A percentile compares a stretch with the other conserved stretches of the same genome.
Conservation (phyloP, 2,329 filamentous ascomycete species). For the Penicillium rolfsii region DNA sequence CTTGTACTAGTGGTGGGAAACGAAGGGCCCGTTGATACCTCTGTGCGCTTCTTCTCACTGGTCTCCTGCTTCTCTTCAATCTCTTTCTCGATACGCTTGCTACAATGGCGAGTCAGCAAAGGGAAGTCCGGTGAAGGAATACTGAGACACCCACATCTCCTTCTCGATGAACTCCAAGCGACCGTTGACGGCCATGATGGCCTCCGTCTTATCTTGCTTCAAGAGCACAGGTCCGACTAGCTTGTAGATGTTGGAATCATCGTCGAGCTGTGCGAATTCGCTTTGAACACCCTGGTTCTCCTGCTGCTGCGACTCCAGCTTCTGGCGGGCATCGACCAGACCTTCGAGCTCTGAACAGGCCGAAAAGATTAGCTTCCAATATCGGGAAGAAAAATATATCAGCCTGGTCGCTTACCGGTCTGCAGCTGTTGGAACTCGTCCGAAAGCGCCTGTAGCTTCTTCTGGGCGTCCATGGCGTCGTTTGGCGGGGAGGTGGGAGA, state of each 20-base stretch:
- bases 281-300: conserved; percentile 89
- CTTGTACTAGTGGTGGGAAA: background rate
- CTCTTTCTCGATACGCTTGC: conserved; percentile 68
- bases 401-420: conserved; percentile 60
- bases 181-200: conserved; percentile 85
- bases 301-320: conserved; percentile 87
- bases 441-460: conserved; percentile 76
- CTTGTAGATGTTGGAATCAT: conserved; percentile 92
- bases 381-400: background rate
- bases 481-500: conserved; percentile 32
- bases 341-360: conserved; percentile 72
- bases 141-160: conserved; percentile 71
- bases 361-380: conserved; percentile 18
- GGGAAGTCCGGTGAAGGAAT: background rate
- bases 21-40: conserved; percentile 50
- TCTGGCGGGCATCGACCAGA: conserved; percentile 78
- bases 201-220: conserved; percentile 92
- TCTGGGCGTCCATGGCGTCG: conserved; percentile 62
- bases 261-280: conserved; percentile 80
- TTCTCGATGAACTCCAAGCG: conserved; percentile 89
- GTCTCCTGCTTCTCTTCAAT: conserved; percentile 67
- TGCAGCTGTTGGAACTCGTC: conserved; percentile 89
- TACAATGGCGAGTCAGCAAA: conserved; percentile 36
- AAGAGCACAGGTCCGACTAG: conserved; percentile 87
- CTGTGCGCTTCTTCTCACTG: conserved; percentile 66